Evolutionary conservation across 208 protist genomes (phyloP).

Genomic region (Crithidia expoeki): DNA sequence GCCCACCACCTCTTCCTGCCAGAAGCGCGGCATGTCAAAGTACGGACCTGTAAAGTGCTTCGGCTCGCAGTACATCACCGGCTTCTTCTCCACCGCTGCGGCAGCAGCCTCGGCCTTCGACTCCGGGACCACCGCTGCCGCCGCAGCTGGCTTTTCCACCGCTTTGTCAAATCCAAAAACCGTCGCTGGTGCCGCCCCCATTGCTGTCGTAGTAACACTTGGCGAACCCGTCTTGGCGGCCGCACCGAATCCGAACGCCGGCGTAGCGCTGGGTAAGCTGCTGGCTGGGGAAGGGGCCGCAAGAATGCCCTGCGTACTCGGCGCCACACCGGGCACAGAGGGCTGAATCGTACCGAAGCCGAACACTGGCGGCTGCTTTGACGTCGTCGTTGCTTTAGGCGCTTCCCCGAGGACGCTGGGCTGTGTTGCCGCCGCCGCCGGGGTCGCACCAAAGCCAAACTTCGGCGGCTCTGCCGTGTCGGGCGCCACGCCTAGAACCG

Average conservation of each 20-base stretch:
- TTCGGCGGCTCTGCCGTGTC: conserved; percentile 1
- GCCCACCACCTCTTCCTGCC: conserved; percentile 76
- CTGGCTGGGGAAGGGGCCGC: conserved; percentile 14
- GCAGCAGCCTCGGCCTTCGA: conserved; percentile 3
- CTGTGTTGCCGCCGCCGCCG: neutral
- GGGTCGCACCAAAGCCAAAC: conserved; percentile 15
- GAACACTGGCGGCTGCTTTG: neutral
- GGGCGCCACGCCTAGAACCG: conserved; percentile 2
- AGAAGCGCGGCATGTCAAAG: conserved; percentile 86
- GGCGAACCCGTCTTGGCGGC: conserved; percentile 5
- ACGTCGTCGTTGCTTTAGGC: neutral
- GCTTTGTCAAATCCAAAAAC: conserved; percentile 14
- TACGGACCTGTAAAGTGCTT: conserved; percentile 80
- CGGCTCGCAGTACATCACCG: conserved; percentile 61
- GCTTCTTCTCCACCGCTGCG: conserved; percentile 20
- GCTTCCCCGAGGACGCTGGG: neutral
- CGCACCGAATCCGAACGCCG: conserved; percentile 31
- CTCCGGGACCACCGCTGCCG: neutral
- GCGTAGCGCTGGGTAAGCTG: neutral
- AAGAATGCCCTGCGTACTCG: conserved; percentile 4
- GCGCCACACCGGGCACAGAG: conserved; percentile 7
- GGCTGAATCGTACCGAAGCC: conserved; percentile 4
- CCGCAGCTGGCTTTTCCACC: neutral
- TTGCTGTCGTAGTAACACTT: too few species aligned
- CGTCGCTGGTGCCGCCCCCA: neutral